Evolutionary conservation across 257 asterid species (phyloP), one percentile per base, ranked within the genome.

Genomic region (Lycium ferocissimum): DNA sequence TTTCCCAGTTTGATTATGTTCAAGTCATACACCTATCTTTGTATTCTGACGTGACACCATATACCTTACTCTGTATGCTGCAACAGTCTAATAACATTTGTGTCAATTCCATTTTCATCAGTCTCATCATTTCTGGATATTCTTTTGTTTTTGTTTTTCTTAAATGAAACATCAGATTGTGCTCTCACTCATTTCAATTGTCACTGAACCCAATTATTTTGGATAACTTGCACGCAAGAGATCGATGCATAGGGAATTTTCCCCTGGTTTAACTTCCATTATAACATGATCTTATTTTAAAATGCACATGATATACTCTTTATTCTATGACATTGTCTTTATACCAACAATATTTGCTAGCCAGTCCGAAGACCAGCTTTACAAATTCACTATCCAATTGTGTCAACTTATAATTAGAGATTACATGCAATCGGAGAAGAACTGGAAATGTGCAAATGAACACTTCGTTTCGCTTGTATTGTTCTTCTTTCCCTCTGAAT

Each of bases 121-220:
- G n/a, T n/a, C 59, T 47, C 20, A 73, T 73, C 59, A 45, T 45
- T 5, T 73, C 43, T 73, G 61, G 2, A 49, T 73, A n/a, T 49
- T 49, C 58, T 73, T 47, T 75, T 71, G 10, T 43, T 10, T 70
- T 37, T 12, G 15, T 20, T 4, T 0, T 51, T 56, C 79, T 37
- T 18, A 18, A 40, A 71, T 40, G 79, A 43, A 71, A 71, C 79
- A 71, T 71, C 79, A 71, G 4, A 71, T 9, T 43, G 79, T 15
- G 79, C n/a, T 71, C 35, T 71, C 56, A 38, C 8, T 43, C 56
- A 71, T 18, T 71, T 43, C 56, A 43, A 14, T 56, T 56, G 18
- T 56, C 17, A 56, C 0, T 13, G 17, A 14, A 56, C 18, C 61
- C 61, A 56, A 43, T 40, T 71, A 38, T 53, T 37, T 70, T 15